These are phyloP conservation scores for Papiliotrema flavescens DNA, from an alignment of 1,284 basidiomycete genomes.

Conservation along the genomic window DNA sequence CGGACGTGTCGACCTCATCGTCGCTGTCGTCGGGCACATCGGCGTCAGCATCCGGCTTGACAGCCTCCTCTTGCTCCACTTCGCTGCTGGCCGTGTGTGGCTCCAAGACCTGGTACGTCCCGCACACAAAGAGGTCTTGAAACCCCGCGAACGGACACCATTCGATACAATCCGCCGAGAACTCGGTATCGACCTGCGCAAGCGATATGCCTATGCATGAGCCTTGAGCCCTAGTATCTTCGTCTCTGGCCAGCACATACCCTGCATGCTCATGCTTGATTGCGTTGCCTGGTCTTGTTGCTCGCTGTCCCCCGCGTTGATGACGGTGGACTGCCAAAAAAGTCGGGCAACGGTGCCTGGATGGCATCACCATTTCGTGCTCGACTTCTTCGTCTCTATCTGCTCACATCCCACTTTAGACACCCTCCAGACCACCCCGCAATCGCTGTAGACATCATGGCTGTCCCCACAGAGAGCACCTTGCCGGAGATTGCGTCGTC, in stretches of 20 bases:
- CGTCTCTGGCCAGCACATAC: background rate
- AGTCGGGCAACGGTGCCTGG: no score
- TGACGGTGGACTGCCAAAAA: no score
- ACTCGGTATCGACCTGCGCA: constrained; percentile 61
- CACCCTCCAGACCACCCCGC: constrained; percentile 5
- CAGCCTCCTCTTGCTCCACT: background rate
- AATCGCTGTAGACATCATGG: constrained; percentile 1
- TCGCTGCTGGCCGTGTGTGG: constrained; percentile 13
- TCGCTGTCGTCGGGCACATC: constrained; percentile 38
- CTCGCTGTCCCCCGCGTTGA: no score
- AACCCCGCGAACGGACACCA: constrained; percentile 69
- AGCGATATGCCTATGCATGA: constrained; percentile 6
- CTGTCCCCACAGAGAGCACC: background rate
- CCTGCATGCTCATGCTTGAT: background rate
- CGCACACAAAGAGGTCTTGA: constrained; percentile 71
- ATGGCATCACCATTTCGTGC: no score
- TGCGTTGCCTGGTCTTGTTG: background rate
- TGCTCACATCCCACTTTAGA: background rate
- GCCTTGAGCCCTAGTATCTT: no score
- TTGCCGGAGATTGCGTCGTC: background rate
- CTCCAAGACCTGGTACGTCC: constrained; percentile 74
- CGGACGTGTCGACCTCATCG: constrained; percentile 15
- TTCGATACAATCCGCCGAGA: constrained; percentile 85
- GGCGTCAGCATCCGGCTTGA: background rate
- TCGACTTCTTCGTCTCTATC: background rate